Conservation (phyloP, 2,329 filamentous ascomycete genomes). For the Diplodia sapinea region DNA sequence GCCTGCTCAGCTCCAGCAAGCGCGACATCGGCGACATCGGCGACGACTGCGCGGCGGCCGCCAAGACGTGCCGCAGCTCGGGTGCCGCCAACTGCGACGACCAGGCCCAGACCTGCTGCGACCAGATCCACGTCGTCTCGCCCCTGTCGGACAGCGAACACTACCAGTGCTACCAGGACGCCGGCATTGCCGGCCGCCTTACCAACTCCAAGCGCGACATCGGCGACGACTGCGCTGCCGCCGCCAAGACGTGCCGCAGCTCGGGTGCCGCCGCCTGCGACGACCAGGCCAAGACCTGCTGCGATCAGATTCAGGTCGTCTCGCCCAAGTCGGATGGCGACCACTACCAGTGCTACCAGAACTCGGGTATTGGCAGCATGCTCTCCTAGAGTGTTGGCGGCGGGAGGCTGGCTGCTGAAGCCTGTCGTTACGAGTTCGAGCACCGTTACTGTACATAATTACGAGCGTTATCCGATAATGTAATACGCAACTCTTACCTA, state of each 20-base stretch:
- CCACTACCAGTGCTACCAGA: no score
- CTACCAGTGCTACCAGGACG: conserved; percentile 18
- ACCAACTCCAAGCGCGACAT: not conserved
- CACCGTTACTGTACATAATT: no score
- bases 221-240: not conserved
- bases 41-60: not conserved
- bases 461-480: no score
- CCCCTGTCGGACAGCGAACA: not conserved
- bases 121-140: not conserved
- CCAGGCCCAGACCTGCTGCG: not conserved
- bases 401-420: no score
- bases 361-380: no score
- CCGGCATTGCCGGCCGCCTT: not conserved
- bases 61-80: not conserved
- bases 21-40: not conserved
- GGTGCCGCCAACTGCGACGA: not conserved
- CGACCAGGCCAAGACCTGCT: not conserved
- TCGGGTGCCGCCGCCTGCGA: not conserved
- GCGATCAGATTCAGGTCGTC: not conserved
- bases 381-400: no score
- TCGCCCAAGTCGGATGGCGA: no score
- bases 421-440: no score
- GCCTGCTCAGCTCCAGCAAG: conserved; percentile 1
- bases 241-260: not conserved
- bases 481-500: no score